A percentile compares a stretch with the other conserved stretches of the same genome.
Conservation (phyloP, 2,329 filamentous ascomycete genomes). For the Microthyrium microscopicum region DNA sequence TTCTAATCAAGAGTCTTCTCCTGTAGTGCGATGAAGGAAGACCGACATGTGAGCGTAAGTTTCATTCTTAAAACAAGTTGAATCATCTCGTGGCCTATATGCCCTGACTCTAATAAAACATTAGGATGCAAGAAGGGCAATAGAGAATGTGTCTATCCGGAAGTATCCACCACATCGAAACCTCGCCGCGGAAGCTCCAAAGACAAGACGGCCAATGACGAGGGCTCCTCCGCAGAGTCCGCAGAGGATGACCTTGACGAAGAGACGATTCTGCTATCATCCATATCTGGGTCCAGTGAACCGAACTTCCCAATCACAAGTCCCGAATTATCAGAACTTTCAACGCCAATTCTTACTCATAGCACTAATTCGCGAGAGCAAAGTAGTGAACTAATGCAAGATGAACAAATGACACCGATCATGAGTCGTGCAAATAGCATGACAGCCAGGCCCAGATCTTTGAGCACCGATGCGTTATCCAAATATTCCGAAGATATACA, state of each 20-base stretch:
- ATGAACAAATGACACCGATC: not conserved
- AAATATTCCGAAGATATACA: constrained; percentile 50
- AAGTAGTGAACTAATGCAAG: not conserved
- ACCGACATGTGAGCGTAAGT: constrained; percentile 63
- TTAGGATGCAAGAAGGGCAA: constrained; percentile 78
- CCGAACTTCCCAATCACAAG: not conserved
- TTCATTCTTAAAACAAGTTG: constrained; percentile 5
- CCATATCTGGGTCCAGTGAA: constrained; percentile 2
- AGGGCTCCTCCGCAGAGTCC: constrained; percentile 35
- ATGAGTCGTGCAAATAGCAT: constrained; percentile 17
- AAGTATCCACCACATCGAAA: constrained; percentile 39
- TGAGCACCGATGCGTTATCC: constrained; percentile 13
- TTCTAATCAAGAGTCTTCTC: constrained; percentile 10
- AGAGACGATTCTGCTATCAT: constrained; percentile 13
- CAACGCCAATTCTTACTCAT: constrained; percentile 20
- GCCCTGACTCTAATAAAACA: constrained; percentile 12
- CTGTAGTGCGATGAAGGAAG: constrained; percentile 85
- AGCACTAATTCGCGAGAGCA: constrained; percentile 22
- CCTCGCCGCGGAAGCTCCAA: constrained; percentile 30
- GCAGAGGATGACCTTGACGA: constrained; percentile 28
- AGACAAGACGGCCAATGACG: constrained; percentile 25
- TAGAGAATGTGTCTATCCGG: constrained; percentile 81
- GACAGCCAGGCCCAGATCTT: not conserved
- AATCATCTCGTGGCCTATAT: no score
- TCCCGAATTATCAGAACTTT: not conserved